Evolutionary conservation across 73 alveolate species (phyloP), one percentile per base, ranked within the genome.

Genomic region (Blepharisma japonicum): DNA sequence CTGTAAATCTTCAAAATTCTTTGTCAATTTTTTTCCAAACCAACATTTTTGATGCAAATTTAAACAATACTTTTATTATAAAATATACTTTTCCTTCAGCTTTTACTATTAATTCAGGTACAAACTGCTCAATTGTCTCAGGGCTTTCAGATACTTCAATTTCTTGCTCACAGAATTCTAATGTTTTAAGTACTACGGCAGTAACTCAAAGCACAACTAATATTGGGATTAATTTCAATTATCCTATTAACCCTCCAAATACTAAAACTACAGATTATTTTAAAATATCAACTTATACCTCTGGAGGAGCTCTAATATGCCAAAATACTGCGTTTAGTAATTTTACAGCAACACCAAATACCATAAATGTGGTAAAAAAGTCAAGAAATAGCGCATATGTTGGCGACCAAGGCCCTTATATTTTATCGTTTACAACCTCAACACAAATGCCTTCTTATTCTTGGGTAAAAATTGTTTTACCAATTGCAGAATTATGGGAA

Each of bases 171-270:
- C 42, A 32, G 14, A 14, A n/a, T 4, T 14, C 38, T 2, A 61
- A 61, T 25, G 47, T 14, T 8, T 61, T 61, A 14, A 61, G 47
- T 61, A 14, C 74, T 8, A 61, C 14, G 18, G n/a, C 23, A 1
- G 74, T 61, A 3, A 61, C 74, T n/a, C 74, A 61, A 25, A 61
- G 14, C 23, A 39, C 14, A 14, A 61, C 14, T 14, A 61, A n/a
- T 20, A 39, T 61, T 20, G 47, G 49, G n/a, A 20, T 61, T 20
- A 14, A 39, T n/a, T 25, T 61, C 23, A 61, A 14, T 61, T 18
- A 14, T 20, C 14, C 23, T 25, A 61, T 61, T 9, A 61, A 61
- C 74, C 74, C 74, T 61, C 74, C 39, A 9, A 61, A 61, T 61
- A 61, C 14, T 25, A 11, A n/a, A 25, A 61, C 74, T 61, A 61